Percentiles rank a stretch among this genome's conserved stretches.
Conservation (phyloP, 2,329 filamentous ascomycete genomes). For the Capronia americana region DNA sequence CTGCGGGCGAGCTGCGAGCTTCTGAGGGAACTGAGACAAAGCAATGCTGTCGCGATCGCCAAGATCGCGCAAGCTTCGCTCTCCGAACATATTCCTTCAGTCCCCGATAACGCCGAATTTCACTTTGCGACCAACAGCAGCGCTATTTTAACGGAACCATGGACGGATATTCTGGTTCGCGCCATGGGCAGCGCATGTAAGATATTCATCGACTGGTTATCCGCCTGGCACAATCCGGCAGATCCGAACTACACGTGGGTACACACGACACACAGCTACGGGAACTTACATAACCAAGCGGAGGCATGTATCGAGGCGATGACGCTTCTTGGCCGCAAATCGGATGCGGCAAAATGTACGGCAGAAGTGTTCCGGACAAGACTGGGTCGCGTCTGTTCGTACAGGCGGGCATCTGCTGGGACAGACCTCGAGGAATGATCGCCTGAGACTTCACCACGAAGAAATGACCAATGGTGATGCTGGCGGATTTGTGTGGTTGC, state of each 20-base stretch:
- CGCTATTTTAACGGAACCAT: constrained; percentile 65
- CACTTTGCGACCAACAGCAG: constrained; percentile 61
- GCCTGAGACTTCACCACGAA: not conserved
- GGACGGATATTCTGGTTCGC: constrained; percentile 57
- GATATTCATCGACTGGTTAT: constrained; percentile 31
- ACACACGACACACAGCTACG: constrained; percentile 16
- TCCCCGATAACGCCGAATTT: constrained; percentile 47
- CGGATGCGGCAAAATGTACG: constrained; percentile 30
- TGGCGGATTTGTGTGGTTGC: not conserved
- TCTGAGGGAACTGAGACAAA: constrained; percentile 20
- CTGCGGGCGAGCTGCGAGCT: constrained; percentile 22
- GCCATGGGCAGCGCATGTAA: constrained; percentile 32
- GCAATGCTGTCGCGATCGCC: constrained; percentile 29
- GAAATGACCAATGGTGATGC: not conserved
- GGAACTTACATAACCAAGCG: constrained; percentile 25
- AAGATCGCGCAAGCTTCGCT: constrained; percentile 27
- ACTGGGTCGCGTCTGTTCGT: constrained; percentile 14
- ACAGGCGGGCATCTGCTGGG: constrained; percentile 1
- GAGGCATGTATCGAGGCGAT: constrained; percentile 32
- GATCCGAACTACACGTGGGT: constrained; percentile 24
- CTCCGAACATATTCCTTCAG: constrained; percentile 28
- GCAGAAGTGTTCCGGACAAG: constrained; percentile 27
- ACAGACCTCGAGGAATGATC: not conserved
- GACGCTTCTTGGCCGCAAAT: constrained; percentile 33
- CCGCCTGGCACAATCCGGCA: constrained; percentile 18